Conservation (phyloP, 2,329 filamentous ascomycete genomes). For the Albifimbria verrucaria region DNA sequence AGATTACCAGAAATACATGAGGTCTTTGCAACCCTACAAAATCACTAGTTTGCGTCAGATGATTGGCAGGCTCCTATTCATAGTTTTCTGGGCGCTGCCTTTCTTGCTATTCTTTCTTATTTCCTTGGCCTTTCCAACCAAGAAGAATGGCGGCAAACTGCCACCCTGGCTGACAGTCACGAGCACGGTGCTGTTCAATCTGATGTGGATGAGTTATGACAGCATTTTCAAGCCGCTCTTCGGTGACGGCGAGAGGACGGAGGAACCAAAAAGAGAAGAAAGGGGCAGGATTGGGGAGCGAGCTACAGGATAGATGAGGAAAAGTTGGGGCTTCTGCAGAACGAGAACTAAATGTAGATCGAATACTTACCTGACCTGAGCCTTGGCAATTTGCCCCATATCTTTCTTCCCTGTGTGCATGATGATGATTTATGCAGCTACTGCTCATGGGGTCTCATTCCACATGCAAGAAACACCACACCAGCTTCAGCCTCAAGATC, state of each 20-base stretch:
- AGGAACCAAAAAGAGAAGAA: constrained; percentile 18
- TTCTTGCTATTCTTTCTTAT: constrained; percentile 52
- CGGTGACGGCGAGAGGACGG: constrained; percentile 79
- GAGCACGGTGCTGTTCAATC: constrained; percentile 49
- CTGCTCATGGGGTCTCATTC: too few species aligned
- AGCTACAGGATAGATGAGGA: constrained; percentile 18
- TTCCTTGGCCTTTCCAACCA: constrained; percentile 45
- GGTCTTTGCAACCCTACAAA: constrained; percentile 65
- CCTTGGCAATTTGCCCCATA: too few species aligned
- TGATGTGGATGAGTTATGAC: constrained; percentile 45
- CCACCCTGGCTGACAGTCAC: constrained; percentile 63
- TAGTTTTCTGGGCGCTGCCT: constrained; percentile 43
- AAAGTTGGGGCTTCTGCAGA: constrained; percentile 15
- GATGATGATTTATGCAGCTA: too few species aligned
- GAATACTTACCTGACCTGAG: too few species aligned
- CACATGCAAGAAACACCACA: too few species aligned
- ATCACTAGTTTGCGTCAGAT: constrained; percentile 65
- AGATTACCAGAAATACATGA: constrained; percentile 74
- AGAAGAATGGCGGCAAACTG: constrained; percentile 58
- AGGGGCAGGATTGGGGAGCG: constrained; percentile 3
- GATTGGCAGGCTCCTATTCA: constrained; percentile 62
- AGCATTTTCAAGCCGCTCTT: constrained; percentile 56
- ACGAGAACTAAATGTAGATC: background rate
- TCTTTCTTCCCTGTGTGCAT: background rate
- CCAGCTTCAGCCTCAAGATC: too few species aligned